Evolutionary conservation across 805 yeast genomes (phyloP), one percentile per base, ranked within the genome.

Genomic region (Scheffersomyces ergatensis): DNA sequence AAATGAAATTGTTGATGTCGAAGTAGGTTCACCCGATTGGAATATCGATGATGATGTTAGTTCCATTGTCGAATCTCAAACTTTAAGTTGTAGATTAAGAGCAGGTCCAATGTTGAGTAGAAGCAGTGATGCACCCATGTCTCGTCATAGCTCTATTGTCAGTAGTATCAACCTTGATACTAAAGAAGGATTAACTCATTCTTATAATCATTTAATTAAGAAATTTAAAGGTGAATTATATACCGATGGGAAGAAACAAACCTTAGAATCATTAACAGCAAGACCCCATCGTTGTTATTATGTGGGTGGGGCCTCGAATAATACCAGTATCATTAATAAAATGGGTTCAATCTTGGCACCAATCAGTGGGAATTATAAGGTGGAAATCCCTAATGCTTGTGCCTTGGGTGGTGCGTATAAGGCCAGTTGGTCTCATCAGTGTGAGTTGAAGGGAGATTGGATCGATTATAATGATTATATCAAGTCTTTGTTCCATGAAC

Each of bases 331-430:
- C 38, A 81, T 89, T 24, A 60, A 64, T 16, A 83, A 78, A 48
- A 83, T 86, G 69, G 80, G 89, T 9, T 68, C 82, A 11, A 80
- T 89, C 6, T 61, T 89, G 26, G 90, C 89, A 4, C 80, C 86
- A 0, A 62, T 70, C 1, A 57, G 67, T 25, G 93, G 90, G 1
- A 80, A 84, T 46, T 86, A 63, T 57, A 77, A 79, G 44, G 82
- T 85, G 29, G 89, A 86, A 53, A 77, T 87, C 35, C 80, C 92
- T 6, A 89, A 89, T 62, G 93, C 96, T 1, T 89, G 97, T 72
- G 97, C 96, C 0, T 61, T 87, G 26, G 97, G 97, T 19, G 96
- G 96, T 3, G 92, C 95, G 32, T 86, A 76, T 63, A 85, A 86
- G 57, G 92, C 96, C 1, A 68, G 82, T 36, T 89, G 95, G 95